Evolutionary conservation across 2,329 filamentous ascomycete genomes (phyloP).

Genomic region (Arthrobotrys megalospora): DNA sequence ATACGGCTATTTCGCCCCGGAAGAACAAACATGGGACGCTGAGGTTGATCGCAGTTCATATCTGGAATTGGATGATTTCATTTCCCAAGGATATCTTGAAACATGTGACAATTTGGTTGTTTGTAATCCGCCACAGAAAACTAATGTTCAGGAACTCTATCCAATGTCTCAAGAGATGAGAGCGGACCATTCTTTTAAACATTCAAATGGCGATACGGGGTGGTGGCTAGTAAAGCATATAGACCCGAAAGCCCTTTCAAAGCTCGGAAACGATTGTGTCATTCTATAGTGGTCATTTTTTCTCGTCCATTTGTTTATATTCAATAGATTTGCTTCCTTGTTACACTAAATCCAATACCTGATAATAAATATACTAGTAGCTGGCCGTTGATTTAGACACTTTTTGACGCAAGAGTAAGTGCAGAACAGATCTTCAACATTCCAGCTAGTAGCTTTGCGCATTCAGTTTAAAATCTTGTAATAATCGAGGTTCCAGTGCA

Average conservation of each 20-base stretch:
- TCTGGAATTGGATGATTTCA: constrained; percentile 7
- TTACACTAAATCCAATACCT: too few relatives aligned
- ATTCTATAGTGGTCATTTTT: not conserved
- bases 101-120: not conserved
- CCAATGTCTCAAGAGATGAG: not conserved
- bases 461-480: too few relatives aligned
- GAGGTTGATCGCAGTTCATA: not conserved
- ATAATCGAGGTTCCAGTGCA: too few relatives aligned
- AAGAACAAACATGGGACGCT: not conserved
- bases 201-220: not conserved
- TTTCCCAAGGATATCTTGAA: constrained; percentile 14
- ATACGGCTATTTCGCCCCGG: not conserved
- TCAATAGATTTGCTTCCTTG: too few relatives aligned
- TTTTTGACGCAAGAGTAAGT: too few relatives aligned
- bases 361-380: too few relatives aligned
- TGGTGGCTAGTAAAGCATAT: constrained; percentile 22
- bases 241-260: constrained; percentile 11
- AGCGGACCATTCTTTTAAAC: not conserved
- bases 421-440: too few relatives aligned
- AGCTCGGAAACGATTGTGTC: constrained; percentile 13
- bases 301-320: too few relatives aligned
- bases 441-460: too few relatives aligned
- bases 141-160: not conserved
- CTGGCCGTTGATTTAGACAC: too few relatives aligned
- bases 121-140: not conserved